Evolutionary conservation across 1,139 yeast genomes (phyloP).

Genomic region (Geotrichum phurueaensis): DNA sequence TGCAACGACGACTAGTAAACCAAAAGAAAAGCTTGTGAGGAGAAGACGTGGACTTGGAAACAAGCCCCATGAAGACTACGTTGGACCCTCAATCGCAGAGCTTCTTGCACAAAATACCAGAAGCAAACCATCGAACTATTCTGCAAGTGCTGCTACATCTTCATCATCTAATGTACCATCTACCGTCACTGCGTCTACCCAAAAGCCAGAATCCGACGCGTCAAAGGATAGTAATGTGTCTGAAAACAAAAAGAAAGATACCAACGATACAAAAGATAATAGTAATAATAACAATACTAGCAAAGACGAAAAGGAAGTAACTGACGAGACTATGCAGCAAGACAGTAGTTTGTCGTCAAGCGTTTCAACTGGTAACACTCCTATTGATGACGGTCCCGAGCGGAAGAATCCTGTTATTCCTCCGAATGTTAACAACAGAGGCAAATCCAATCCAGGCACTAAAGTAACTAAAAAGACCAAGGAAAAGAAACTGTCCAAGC

Average conservation of each 20-base stretch:
- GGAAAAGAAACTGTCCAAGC: neutral
- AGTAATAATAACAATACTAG: neutral
- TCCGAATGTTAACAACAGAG: neutral
- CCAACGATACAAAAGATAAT: neutral
- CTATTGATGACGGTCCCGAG: neutral
- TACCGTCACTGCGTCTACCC: neutral
- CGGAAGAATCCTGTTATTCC: neutral
- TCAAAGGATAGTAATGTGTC: neutral
- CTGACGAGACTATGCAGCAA: neutral
- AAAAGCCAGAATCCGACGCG: neutral
- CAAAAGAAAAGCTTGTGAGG: conserved; percentile 7
- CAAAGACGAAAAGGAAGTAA: neutral
- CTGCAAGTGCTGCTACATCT: neutral
- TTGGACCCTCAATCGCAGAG: conserved; percentile 15
- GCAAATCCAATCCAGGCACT: neutral
- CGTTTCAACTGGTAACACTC: conserved; percentile 1
- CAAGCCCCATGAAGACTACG: conserved; percentile 12
- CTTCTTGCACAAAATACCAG: conserved; percentile 11
- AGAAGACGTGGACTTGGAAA: conserved; percentile 9
- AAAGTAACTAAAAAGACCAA: conserved; percentile 5
- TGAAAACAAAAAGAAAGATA: neutral
- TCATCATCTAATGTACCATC: neutral
- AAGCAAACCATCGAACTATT: neutral
- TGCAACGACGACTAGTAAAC: neutral
- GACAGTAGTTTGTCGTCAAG: neutral